Percentiles rank a stretch among this genome's conserved stretches.
These are phyloP conservation scores for Bathelium albidoporum DNA, from an alignment of 495 filamentous ascomycete species.

Conservation along the genomic window DNA sequence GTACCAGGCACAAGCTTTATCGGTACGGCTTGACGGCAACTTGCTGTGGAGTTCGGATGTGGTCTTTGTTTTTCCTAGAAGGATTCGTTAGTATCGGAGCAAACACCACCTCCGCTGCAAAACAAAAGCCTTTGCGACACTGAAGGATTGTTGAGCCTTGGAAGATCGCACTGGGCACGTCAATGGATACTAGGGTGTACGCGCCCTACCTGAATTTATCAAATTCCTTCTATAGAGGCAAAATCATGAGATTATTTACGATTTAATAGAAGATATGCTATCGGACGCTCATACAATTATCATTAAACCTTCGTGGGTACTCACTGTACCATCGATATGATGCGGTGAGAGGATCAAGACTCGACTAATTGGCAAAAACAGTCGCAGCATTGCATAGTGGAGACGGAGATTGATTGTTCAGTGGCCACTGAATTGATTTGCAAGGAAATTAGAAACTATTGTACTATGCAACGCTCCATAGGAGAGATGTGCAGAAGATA, in stretches of 20 bases:
- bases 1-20: too few species aligned
- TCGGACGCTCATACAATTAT: too few species aligned
- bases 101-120: neutral
- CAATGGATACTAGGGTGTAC: neutral
- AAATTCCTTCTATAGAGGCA: neutral
- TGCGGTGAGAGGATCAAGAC: neutral
- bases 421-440: conserved; percentile 5
- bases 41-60: neutral
- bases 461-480: neutral
- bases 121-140: neutral
- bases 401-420: neutral
- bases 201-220: neutral
- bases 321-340: neutral
- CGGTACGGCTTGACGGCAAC: neutral
- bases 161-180: neutral
- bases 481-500: neutral
- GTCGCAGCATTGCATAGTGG: neutral
- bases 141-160: neutral
- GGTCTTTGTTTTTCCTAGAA: too few species aligned
- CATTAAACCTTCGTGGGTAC: too few species aligned
- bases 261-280: too few species aligned
- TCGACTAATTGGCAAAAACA: neutral
- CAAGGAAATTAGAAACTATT: neutral
- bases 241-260: too few species aligned
- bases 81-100: neutral